Evolutionary conservation across 306 rosid species (phyloP).

Genomic region (Erythrophleum fordii): DNA sequence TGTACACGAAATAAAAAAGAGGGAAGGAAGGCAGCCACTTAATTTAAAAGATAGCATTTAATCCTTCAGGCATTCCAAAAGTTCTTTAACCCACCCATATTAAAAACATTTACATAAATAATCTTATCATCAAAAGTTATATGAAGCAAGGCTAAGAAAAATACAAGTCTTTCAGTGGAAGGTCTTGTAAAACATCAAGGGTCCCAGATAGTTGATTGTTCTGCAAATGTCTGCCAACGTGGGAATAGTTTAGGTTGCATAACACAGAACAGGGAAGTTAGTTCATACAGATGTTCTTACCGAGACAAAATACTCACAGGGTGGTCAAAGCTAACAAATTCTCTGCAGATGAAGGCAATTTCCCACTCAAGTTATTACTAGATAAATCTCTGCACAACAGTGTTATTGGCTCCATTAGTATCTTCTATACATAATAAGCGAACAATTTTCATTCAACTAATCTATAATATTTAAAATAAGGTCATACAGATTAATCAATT

Average conservation of each 20-base stretch:
- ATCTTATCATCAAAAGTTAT: constrained; percentile 24
- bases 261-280: constrained; percentile 14
- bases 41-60: constrained; percentile 19
- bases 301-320: constrained; percentile 76
- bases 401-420: constrained; percentile 36
- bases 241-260: constrained; percentile 43
- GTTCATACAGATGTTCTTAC: constrained; percentile 29
- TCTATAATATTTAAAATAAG: constrained; percentile 35
- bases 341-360: constrained; percentile 76
- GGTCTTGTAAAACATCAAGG: constrained; percentile 82
- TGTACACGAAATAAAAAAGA: constrained; percentile 20
- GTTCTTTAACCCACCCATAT: constrained; percentile 6
- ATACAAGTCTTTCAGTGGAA: constrained; percentile 82
- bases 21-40: constrained; percentile 12
- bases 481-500: constrained; percentile 86
- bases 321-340: constrained; percentile 68
- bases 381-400: constrained; percentile 79
- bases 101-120: background rate
- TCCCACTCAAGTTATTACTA: constrained; percentile 82
- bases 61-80: constrained; percentile 28
- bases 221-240: constrained; percentile 79
- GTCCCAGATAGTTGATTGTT: constrained; percentile 85
- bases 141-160: constrained; percentile 48
- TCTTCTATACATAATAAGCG: constrained; percentile 24
- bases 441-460: constrained; percentile 29